phyloP scores from a whole-genome alignment of 2,329 filamentous ascomycete genomes.

The Stemphylium lycopersici region DNA sequence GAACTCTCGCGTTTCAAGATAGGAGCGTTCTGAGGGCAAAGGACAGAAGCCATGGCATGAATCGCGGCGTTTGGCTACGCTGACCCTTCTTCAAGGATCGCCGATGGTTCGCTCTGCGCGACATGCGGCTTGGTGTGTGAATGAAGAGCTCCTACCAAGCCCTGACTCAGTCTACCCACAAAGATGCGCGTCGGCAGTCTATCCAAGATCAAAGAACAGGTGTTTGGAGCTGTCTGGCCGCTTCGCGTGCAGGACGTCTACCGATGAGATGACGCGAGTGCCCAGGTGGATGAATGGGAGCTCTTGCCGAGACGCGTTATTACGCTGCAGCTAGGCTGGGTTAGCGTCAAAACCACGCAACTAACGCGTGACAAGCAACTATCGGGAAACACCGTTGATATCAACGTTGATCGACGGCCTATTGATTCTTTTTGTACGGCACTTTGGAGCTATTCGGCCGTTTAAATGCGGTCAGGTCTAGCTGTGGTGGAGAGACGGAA shows the following conservation, averaged over 20 bases:
- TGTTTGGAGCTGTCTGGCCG: constrained; percentile 20
- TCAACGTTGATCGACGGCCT: not conserved
- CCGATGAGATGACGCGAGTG: constrained; percentile 27
- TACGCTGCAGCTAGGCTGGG: constrained; percentile 1
- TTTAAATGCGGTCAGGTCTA: not conserved
- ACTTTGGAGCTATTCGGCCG: not conserved
- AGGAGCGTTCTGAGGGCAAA: too few relatives aligned
- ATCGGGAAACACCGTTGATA: not conserved
- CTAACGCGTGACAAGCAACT: not conserved
- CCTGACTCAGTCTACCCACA: not conserved
- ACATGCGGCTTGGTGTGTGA: not conserved
- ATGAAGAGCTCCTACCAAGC: not conserved
- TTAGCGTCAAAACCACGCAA: not conserved
- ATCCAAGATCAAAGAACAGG: constrained; percentile 17
- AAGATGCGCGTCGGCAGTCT: not conserved
- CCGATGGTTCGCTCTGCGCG: not conserved
- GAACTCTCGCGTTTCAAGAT: too few relatives aligned
- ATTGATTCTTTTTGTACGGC: not conserved
- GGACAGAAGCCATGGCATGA: too few relatives aligned
- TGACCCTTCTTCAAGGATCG: not conserved
- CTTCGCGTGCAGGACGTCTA: constrained; percentile 16
- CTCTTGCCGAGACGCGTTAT: constrained; percentile 19
- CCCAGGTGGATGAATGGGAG: constrained; percentile 17
- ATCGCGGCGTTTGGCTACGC: not conserved
- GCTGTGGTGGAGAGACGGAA: not conserved